Conservation (phyloP, 2,329 filamentous ascomycete genomes). For the Cladophialophora immunda region DNA sequence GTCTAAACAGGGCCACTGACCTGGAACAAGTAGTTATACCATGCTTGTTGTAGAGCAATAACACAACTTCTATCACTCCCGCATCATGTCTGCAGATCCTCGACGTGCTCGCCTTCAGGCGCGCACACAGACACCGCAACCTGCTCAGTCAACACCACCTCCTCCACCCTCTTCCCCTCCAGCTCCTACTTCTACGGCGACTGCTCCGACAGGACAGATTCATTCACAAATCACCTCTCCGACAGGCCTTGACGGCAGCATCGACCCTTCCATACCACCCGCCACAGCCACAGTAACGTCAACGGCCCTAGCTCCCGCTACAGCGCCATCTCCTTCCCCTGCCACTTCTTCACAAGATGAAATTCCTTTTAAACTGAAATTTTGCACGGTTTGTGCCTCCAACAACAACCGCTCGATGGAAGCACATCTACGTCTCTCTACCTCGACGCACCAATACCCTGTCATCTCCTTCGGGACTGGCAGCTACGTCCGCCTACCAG, state of each 20-base stretch:
- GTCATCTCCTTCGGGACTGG: slow-evolving; percentile 98
- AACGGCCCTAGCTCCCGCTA: slow-evolving; percentile 22
- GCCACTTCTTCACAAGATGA: slow-evolving; percentile 19
- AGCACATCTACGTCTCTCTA: slow-evolving; percentile 90
- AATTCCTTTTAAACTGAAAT: slow-evolving; percentile 83
- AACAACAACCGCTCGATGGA: slow-evolving; percentile 99
- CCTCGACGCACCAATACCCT: slow-evolving; percentile 84
- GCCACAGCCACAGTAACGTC: slow-evolving; percentile 27
- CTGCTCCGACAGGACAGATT: background rate
- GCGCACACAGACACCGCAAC: slow-evolving; percentile 51
- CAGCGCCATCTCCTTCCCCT: slow-evolving; percentile 30
- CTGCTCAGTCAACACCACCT: slow-evolving; percentile 23
- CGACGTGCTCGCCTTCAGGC: slow-evolving; percentile 59
- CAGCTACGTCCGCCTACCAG: slow-evolving; percentile 90
- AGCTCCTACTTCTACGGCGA: slow-evolving; percentile 29
- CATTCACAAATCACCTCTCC: slow-evolving; percentile 8
- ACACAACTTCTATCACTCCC: slow-evolving; percentile 13
- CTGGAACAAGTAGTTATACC: background rate
- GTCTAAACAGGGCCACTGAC: slow-evolving; percentile 4
- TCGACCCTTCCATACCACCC: slow-evolving; percentile 31
- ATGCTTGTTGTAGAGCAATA: slow-evolving; percentile 23
- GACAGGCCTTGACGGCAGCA: slow-evolving; percentile 32
- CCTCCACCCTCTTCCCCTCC: slow-evolving; percentile 17
- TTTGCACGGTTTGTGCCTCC: slow-evolving; percentile 98
- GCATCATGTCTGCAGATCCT: slow-evolving; percentile 58